phyloP scores from a whole-genome alignment of 352 stramenopile genomes.

The Pythium brassicae region DNA sequence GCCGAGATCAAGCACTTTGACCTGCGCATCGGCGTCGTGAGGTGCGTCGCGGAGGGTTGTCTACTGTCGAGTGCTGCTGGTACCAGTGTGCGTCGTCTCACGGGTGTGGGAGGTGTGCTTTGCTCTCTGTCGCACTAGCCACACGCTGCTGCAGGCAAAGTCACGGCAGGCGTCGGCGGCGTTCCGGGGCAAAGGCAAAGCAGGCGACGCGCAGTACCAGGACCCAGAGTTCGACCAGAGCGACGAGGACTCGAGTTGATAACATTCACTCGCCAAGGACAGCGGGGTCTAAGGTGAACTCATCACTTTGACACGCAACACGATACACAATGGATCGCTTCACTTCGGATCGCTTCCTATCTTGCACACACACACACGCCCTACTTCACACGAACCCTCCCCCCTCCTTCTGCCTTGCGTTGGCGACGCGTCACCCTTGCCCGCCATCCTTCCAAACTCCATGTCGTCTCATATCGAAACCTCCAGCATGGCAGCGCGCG shows the following conservation, averaged over 20 bases:
- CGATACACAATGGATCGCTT: no score
- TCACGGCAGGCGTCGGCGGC: conserved; percentile 46
- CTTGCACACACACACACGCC: not conserved
- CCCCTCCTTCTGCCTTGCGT: not conserved
- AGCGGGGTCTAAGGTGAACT: no score
- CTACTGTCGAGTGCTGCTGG: not conserved
- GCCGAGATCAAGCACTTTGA: conserved; percentile 83
- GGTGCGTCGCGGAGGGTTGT: conserved; percentile 9
- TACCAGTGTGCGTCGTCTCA: not conserved
- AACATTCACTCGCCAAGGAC: no score
- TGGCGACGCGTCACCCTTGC: not conserved
- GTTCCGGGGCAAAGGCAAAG: conserved; percentile 34
- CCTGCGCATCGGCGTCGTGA: conserved; percentile 75
- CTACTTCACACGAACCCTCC: not conserved
- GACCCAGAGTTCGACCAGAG: conserved; percentile 76
- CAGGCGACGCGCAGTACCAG: conserved; percentile 40
- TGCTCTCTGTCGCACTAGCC: conserved; percentile 33
- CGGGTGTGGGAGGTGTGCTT: not conserved
- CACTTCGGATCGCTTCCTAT: no score
- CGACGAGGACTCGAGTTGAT: conserved; percentile 72
- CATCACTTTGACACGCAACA: no score
- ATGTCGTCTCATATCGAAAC: conserved; percentile 5
- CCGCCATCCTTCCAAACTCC: not conserved
- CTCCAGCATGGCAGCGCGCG: not conserved
- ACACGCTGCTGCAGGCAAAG: conserved; percentile 75